A percentile compares a stretch with the other conserved stretches of the same genome.
Evolutionary conservation across 371 early-diverging fungal species (phyloP).

Genomic region (Lichtheimia hyalospora): DNA sequence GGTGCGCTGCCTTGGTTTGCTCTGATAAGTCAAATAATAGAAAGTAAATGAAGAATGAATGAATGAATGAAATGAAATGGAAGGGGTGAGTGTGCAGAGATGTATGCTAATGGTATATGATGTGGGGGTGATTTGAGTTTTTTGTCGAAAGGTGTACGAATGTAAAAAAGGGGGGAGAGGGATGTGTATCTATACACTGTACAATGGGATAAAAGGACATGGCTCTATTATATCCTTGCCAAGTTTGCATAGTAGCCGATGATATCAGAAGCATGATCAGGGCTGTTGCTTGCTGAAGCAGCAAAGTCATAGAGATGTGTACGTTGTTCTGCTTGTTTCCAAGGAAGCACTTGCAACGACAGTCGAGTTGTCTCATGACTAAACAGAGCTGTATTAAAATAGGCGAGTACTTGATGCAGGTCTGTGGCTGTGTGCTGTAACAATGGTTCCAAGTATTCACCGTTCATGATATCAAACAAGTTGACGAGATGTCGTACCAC

Average conservation of each 20-base stretch:
- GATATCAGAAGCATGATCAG: conserved; percentile 14
- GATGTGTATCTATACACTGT: neutral
- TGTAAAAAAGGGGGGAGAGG: neutral
- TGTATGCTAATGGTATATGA: neutral
- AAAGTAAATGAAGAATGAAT: neutral
- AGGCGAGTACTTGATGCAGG: conserved; percentile 30
- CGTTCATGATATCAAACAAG: conserved; percentile 30
- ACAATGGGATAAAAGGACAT: neutral
- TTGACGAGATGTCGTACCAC: conserved; percentile 21
- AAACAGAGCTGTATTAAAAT: conserved; percentile 38
- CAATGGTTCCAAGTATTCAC: conserved; percentile 29
- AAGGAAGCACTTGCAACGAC: conserved; percentile 30
- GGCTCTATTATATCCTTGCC: conserved; percentile 8
- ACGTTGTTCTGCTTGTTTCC: conserved; percentile 17
- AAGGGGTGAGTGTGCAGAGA: neutral
- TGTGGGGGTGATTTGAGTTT: neutral
- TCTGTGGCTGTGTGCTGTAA: conserved; percentile 36
- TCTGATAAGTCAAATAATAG: neutral
- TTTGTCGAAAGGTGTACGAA: neutral
- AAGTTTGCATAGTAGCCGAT: conserved; percentile 16
- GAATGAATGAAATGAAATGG: conserved; percentile 1
- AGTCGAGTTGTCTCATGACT: conserved; percentile 23
- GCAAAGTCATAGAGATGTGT: conserved; percentile 10
- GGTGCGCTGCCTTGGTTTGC: neutral
- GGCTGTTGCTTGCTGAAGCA: conserved; percentile 5